Base-by-base conservation (phyloP, 129 eudicot species). In the Lonicera japonica region DNA sequence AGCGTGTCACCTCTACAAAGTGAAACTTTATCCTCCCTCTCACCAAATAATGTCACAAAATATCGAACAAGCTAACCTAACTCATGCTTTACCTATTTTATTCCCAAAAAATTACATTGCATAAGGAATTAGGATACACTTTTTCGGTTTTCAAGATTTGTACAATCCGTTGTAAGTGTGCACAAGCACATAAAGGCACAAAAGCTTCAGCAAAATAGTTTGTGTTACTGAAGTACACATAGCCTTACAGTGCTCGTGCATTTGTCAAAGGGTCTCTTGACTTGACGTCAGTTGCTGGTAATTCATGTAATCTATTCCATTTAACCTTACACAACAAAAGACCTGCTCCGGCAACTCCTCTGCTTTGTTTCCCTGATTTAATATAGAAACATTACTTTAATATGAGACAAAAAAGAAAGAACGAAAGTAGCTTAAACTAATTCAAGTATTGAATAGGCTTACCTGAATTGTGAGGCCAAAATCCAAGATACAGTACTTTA, bases 331-430 rank as follows among this genome's bases (percentile, higher is more conserved):
- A 70, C 99, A 87, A 68, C 98, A 91, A 63, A 91, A 80, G 38
- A 91, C 76, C 56, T 88, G 94, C 86, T 91, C 98, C 5, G 96
- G 96, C 79, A 91, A 76, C 71, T 91, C 99, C 61, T 94, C 98
- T 0, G 86, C 66, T 70, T 87, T 91, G 80, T 82, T 87, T 60
- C 98, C 95, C 98, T 91, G 86, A 21, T 60, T 67, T 19, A 5
- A 22, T 50, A 18, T 39, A 43, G 17, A 51, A 5, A 50, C 69
- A 51, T 0, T n/a, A n/a, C n/a, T n/a, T n/a, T 5, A 53, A 52
- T 20, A 43, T 4, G 14, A 4, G 12, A 1, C 0, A 25, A 6
- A 4, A 43, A 43, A 43, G 8, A 43, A 38, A 38, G 5, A 4
- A 43, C 16, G 60, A 64, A 22, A 54, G 40, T 52, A 58, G 25